These are phyloP conservation scores for Thuidium tamariscinum DNA, from an alignment of 225 moss, liverwort and hornwort genomes.

Conservation along the genomic window DNA sequence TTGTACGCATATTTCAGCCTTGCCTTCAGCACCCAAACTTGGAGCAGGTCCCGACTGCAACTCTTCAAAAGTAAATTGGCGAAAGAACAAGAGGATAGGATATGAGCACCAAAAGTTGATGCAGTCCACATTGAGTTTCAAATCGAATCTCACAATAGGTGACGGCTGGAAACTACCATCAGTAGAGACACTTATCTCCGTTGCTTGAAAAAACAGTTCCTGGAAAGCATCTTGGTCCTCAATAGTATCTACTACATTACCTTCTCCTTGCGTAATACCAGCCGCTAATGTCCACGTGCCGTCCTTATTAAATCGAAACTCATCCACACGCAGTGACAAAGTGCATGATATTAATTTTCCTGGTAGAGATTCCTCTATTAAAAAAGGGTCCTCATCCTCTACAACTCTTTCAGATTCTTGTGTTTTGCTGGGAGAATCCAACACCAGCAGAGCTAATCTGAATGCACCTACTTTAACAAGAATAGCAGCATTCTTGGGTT, in stretches of 20 bases:
- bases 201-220: conserved; percentile 54
- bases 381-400: conserved; percentile 9
- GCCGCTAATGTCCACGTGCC: conserved; percentile 64
- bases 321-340: conserved; percentile 54
- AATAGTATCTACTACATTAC: conserved; percentile 43
- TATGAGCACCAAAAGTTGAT: conserved; percentile 76
- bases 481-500: conserved; percentile 17
- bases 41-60: conserved; percentile 28
- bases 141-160: conserved; percentile 29
- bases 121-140: conserved; percentile 48
- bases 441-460: conserved; percentile 44
- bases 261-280: conserved; percentile 56
- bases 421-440: conserved; percentile 37
- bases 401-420: conserved; percentile 4
- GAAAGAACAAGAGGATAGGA: conserved; percentile 57
- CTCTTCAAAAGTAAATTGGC: conserved; percentile 65
- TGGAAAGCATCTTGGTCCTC: conserved; percentile 37
- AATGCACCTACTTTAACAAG: conserved; percentile 52
- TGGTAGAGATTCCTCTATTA: background rate
- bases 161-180: conserved; percentile 46
- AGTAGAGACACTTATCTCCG: conserved; percentile 38
- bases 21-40: conserved; percentile 37
- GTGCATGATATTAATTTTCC: conserved; percentile 61
- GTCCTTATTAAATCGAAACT: conserved; percentile 54
- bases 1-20: conserved; percentile 45